Evolutionary conservation across 345 rosid species (phyloP), one percentile per base, ranked within the genome.

Genomic region (Pseudoturritis turrita): DNA sequence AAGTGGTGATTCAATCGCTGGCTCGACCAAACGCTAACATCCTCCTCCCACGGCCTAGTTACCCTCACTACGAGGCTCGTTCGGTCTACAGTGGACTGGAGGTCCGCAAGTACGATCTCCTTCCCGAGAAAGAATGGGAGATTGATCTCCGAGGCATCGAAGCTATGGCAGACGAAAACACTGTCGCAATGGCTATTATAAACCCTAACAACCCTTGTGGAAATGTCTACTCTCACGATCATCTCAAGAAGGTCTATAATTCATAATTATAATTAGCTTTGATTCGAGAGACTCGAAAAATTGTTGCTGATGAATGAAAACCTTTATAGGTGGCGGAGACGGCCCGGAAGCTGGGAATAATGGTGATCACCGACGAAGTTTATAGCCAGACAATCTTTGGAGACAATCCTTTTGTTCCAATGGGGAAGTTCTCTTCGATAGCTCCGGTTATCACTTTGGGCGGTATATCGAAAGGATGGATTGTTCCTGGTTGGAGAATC

Each of bases 401-500:
- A 56, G 77, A 70, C 49, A 84, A 62, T 2, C 80, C 81, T 4
- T 86, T 79, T 74, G 82, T 85, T 37, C 94, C 97, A 31, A 88
- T 88, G 94, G 92, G 90, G 43, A 70, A 46, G 25, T 85, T 88
- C 23, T 88, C 82, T 11, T 83, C 87, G 1, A 80, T 80, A 43
- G 87, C 55, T 18, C 94, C 94, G 5, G 79, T 90, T 25, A 6
- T 90, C 31, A 90, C 92, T 0, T 59, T 88, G 15, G 91, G 96
- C 0, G 85, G 91, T 31, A 75, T 90, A 72, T 88, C 94, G 3
- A 86, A 90, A 82, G 83, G 89, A 73, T 90, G 89, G 94, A 45
- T 86, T 21, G 90, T 86, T 77, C 97, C 94, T 26, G 92, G 97
- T 36, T 90, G 97, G 96, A 78, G 94, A 58, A 70, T 86, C 0